Conservation (phyloP, 768 basidiomycete genomes). For the Lenzites betulinus region DNA sequence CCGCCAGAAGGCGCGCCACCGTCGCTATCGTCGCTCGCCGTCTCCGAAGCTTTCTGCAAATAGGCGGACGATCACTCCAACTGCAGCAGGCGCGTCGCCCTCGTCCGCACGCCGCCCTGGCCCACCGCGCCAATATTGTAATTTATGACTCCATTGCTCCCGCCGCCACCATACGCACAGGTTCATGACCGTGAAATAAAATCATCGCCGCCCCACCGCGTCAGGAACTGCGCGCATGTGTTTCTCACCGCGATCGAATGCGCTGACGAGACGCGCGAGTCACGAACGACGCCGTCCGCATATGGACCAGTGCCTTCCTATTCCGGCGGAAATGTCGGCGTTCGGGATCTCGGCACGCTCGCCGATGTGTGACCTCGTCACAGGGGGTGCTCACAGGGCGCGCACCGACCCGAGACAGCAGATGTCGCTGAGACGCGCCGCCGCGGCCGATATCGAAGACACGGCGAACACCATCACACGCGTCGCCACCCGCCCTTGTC, state of each 20-base stretch:
- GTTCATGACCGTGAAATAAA: too few species aligned
- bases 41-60: background rate
- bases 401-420: too few species aligned
- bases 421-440: background rate
- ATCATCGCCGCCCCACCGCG: too few species aligned
- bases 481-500: background rate
- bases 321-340: slow-evolving; percentile 3
- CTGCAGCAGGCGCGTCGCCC: too few species aligned
- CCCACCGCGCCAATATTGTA: too few species aligned
- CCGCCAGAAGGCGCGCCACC: slow-evolving; percentile 5
- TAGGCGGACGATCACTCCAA: background rate
- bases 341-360: background rate
- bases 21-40: background rate
- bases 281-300: slow-evolving; percentile 10
- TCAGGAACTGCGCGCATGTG: background rate
- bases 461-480: background rate
- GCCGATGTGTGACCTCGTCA: too few species aligned
- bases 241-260: background rate
- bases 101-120: background rate
- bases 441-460: too few species aligned
- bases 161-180: too few species aligned
- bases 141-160: too few species aligned
- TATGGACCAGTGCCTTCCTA: background rate
- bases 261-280: background rate
- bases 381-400: too few species aligned